phyloP scores from a whole-genome alignment of 805 yeast species.

The Komagataella pseudopastoris region DNA sequence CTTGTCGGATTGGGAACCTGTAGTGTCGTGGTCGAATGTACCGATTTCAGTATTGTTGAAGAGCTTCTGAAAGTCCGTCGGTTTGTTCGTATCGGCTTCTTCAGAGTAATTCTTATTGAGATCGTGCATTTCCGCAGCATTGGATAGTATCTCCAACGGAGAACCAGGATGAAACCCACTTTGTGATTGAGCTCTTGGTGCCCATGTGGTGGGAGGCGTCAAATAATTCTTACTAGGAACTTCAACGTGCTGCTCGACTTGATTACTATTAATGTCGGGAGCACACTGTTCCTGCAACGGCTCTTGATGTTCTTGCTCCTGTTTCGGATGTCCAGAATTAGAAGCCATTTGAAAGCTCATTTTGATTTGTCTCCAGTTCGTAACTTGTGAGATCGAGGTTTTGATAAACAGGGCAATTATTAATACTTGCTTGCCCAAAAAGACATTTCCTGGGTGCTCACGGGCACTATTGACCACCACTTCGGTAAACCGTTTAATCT shows the following conservation, averaged over 20 bases:
- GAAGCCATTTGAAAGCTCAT: background rate
- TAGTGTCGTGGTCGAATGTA: background rate
- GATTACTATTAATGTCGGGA: background rate
- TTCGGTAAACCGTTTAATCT: conserved; percentile 12
- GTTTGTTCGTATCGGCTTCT: background rate
- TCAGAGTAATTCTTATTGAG: background rate
- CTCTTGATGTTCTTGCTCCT: conserved; percentile 1
- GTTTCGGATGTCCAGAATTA: background rate
- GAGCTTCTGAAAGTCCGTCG: background rate
- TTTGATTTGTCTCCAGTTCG: background rate
- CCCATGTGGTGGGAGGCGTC: background rate
- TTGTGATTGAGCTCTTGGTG: background rate
- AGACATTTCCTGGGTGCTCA: conserved; percentile 30
- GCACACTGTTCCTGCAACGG: background rate
- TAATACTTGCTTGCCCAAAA: conserved; percentile 37
- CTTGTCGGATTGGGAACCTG: background rate
- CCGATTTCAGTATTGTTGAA: background rate
- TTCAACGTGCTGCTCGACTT: conserved; percentile 1
- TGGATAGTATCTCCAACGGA: conserved; percentile 24
- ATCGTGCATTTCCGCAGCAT: conserved; percentile 22
- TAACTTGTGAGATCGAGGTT: conserved; percentile 44
- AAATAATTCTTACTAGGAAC: background rate
- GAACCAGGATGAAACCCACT: conserved; percentile 11
- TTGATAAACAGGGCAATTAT: conserved; percentile 47
- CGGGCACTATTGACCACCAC: conserved; percentile 15